Base-by-base conservation (phyloP, 2,329 filamentous ascomycete species). In the Phaeomoniella chlamydospora region DNA sequence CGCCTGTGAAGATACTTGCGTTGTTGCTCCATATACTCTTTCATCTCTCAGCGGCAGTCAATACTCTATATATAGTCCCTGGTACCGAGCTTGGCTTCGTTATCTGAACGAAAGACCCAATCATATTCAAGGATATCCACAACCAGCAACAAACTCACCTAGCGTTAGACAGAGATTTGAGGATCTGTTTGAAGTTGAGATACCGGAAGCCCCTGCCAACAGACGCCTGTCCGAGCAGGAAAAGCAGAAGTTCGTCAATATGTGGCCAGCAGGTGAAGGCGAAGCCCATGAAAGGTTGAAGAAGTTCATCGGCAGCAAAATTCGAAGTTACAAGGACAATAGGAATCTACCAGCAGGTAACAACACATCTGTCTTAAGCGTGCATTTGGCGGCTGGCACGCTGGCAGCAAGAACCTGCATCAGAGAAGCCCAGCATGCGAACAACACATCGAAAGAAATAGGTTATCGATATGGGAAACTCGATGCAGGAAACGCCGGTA, bases 51-150 rank as follows among this genome's bases (percentile, higher is more conserved):
- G 67, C 2, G 84, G 85, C 2, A 83, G 73, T 37, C 83, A 88
- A 48, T 92, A 90, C 47, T 73, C 82, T 0, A 83, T 94, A 1
- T 94, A 90, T 47, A 75, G 68, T 2, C 87, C 85, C 0, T 94
- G 85, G 84, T 88, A 72, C 51, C 68, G 76, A 12, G 50, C 79
- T 0, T 94, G 86, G 85, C 57, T 86, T 15, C 69, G 71, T 3
- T 71, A 87, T 45, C 49, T 93, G 4, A 77, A 87, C 40, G 64
- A 69, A 3, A 74, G 92, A 43, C 70, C 72, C 0, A 68, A 83
- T 11, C 59, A 84, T 0, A 58, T 93, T 0, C 66, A 78, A 22
- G 56, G 74, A 2, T 74, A 67, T 4, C 70, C 77, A 0, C 55
- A 65, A 1, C 80, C 79, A 0, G 47, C 49, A 0, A 58, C 59